Evolutionary conservation across 257 asterid genomes (phyloP), one percentile per base, ranked within the genome.

Genomic region (Solanum chiquidenum): DNA sequence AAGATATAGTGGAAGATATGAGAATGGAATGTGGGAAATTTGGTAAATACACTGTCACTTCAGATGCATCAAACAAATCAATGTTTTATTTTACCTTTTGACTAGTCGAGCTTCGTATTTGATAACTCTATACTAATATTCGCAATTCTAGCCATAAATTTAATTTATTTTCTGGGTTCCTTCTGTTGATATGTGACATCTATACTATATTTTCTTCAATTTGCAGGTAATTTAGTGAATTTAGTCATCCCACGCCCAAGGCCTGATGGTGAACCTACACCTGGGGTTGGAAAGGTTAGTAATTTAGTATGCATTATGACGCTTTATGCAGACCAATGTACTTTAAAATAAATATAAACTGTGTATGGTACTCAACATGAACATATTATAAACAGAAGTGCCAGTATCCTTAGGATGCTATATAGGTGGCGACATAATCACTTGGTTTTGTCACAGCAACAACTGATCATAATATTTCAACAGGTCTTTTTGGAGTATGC

Each of bases 281-380:
- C 99, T 13, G 99, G 99, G 84, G 94, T 95, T 58, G 99, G 99
- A 88, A 97, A 96, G 99, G 99, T 95, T 75, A 49, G 98, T 91
- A 23, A 71, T 21, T 12, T 14, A n/a, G 58, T 76, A 76, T n/a
- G 83, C 83, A 40, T 52, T 16, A 33, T 52, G 77, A 38, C 23
- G 14, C 31, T 62, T 37, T 37, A 27, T 25, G 84, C 10, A 18
- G 46, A 66, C 84, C 66, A 62, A 60, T 64, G 35, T 13, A 40
- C 79, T 38, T 76, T 3, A 12, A 5, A n/a, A n/a, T 12, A n/a
- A 12, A 76, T 12, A n/a, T 76, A 12, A 38, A n/a, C 83, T 7
- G 25, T 42, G 38, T 8, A 14, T 52, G 38, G 25, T 42, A 77
- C 21, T 77, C 25, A 7, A n/a, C 66, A 20, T 9, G 13, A 33